Evolutionary conservation across 108 stramenopile species (phyloP).

Genomic region (Epipyxis sp.): DNA sequence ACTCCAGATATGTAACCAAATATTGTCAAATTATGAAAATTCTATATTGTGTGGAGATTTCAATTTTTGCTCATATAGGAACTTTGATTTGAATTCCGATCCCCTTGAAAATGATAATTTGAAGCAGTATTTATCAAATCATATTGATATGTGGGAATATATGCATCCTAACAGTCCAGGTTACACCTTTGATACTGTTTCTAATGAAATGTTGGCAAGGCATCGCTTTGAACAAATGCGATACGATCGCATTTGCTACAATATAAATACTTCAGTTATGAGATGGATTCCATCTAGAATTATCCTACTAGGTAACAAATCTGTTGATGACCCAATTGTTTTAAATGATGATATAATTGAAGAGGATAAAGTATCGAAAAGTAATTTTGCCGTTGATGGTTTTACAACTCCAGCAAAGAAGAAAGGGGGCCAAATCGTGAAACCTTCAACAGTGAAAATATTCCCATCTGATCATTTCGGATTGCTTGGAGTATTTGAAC

Average conservation of each 20-base stretch:
- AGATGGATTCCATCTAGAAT: background rate
- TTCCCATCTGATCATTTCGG: conserved; percentile 1
- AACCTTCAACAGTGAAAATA: too few species aligned
- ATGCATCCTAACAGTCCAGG: background rate
- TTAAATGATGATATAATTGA: background rate
- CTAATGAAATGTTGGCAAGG: background rate
- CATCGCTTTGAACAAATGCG: background rate
- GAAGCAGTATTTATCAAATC: background rate
- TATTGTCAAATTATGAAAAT: background rate
- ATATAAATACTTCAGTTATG: background rate
- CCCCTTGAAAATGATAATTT: background rate
- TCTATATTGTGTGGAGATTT: background rate
- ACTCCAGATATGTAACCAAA: background rate
- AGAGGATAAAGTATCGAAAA: background rate
- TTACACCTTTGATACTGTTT: background rate
- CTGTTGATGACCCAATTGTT: background rate
- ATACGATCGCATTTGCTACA: conserved; percentile 3
- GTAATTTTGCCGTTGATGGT: too few species aligned
- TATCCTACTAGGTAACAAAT: background rate
- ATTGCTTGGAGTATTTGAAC: background rate
- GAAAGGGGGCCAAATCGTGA: too few species aligned
- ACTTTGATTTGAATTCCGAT: background rate
- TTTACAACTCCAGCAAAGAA: too few species aligned
- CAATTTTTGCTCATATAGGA: background rate
- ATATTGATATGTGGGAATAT: background rate